Percentiles rank a stretch among this genome's conserved stretches.
Conservation (phyloP, 345 rosid species). For the Anacardium occidentale region DNA sequence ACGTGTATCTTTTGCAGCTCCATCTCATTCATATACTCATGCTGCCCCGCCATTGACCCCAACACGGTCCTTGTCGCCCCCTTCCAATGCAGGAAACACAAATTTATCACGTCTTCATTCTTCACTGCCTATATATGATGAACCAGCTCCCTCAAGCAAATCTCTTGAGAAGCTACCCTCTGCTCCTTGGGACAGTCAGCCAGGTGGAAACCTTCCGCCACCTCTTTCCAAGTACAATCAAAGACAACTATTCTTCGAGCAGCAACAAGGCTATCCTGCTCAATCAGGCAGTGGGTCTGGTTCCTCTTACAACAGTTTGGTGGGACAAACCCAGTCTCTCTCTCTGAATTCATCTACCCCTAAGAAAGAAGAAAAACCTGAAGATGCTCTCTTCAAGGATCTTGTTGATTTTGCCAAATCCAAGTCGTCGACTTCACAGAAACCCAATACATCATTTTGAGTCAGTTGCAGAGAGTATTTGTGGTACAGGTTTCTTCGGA, state of each 20-base stretch:
- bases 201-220: constrained; percentile 52
- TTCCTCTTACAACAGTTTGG: constrained; percentile 54
- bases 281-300: constrained; percentile 52
- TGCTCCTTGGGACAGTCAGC: constrained; percentile 69
- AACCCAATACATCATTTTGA: constrained; percentile 65
- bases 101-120: constrained; percentile 30
- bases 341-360: constrained; percentile 54
- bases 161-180: constrained; percentile 63
- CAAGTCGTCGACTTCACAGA: constrained; percentile 66
- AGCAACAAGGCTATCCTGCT: constrained; percentile 25
- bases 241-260: constrained; percentile 68
- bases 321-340: constrained; percentile 61
- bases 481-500: constrained; percentile 36
- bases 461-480: constrained; percentile 27
- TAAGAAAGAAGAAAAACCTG: constrained; percentile 64
- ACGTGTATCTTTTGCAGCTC: constrained; percentile 34
- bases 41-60: constrained; percentile 42
- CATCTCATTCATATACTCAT: constrained; percentile 32
- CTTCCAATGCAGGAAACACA: constrained; percentile 20
- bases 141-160: constrained; percentile 42
- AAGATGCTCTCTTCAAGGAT: constrained; percentile 88
- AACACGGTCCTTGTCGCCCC: constrained; percentile 23
- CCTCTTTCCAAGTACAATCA: constrained; percentile 70
- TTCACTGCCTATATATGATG: constrained; percentile 55
- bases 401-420: constrained; percentile 83